Evolutionary conservation across 352 stramenopile genomes (phyloP).

Genomic region (Phytophthora kernoviae): DNA sequence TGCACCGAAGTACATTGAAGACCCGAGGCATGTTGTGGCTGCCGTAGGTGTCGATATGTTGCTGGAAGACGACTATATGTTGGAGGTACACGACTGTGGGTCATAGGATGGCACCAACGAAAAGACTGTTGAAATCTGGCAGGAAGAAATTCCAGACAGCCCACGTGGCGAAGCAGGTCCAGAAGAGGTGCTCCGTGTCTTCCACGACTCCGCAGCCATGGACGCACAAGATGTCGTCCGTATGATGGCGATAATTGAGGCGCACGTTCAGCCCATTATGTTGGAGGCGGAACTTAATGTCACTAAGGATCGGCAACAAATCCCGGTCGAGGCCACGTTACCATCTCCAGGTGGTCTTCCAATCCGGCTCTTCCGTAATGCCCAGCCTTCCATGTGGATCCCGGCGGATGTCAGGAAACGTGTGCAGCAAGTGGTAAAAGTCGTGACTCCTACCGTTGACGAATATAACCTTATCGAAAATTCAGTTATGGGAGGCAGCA

Average conservation of each 20-base stretch:
- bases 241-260: constrained; percentile 10
- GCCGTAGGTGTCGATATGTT: neutral
- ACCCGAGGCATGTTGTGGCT: too few species aligned
- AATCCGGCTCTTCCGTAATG: constrained; percentile 2
- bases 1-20: constrained; percentile 22
- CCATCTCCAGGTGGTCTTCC: constrained; percentile 1
- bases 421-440: constrained; percentile 18
- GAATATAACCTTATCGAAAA: constrained; percentile 5
- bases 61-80: neutral
- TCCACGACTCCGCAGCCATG: constrained; percentile 10
- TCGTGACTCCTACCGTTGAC: constrained; percentile 4
- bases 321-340: constrained; percentile 9
- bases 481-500: constrained; percentile 6
- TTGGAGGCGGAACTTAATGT: constrained; percentile 21
- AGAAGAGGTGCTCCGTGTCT: constrained; percentile 19
- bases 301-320: constrained; percentile 11
- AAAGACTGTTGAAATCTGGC: neutral
- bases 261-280: constrained; percentile 21
- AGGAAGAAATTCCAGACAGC: constrained; percentile 1
- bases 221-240: constrained; percentile 11
- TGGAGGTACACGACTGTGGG: constrained; percentile 6
- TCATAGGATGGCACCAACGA: neutral
- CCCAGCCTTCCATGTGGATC: neutral
- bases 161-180: neutral
- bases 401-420: neutral